These are phyloP conservation scores for Pichia sp. DNA, from an alignment of 1,139 yeast genomes.

Conservation along the genomic window DNA sequence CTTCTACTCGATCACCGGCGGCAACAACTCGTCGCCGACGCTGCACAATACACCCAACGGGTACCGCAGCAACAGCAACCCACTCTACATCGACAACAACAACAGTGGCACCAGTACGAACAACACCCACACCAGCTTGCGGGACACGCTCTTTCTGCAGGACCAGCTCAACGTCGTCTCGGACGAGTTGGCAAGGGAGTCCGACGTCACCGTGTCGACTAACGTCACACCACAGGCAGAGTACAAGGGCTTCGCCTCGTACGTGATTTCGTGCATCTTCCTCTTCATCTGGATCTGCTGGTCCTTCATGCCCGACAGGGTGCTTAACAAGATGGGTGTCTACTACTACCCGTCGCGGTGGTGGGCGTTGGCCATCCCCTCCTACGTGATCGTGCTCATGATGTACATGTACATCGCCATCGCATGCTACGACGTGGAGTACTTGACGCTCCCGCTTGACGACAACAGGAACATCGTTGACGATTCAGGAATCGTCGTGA, in stretches of 20 bases:
- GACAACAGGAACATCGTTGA: slow-evolving; percentile 68
- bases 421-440: slow-evolving; percentile 69
- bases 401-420: slow-evolving; percentile 66
- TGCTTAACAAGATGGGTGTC: slow-evolving; percentile 50
- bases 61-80: not conserved
- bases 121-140: not conserved
- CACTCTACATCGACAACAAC: not conserved
- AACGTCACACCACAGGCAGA: slow-evolving; percentile 67
- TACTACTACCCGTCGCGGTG: slow-evolving; percentile 83
- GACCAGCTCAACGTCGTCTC: slow-evolving; percentile 19
- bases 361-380: slow-evolving; percentile 81
- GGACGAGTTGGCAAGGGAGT: slow-evolving; percentile 66
- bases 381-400: slow-evolving; percentile 66
- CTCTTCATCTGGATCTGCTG: slow-evolving; percentile 58
- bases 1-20: slow-evolving; percentile 24
- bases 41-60: slow-evolving; percentile 6
- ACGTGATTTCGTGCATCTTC: slow-evolving; percentile 53
- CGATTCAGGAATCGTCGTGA: slow-evolving; percentile 53
- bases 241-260: slow-evolving; percentile 77
- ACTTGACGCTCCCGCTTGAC: slow-evolving; percentile 55
- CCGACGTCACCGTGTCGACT: slow-evolving; percentile 72
- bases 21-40: slow-evolving; percentile 25
- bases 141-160: not conserved
- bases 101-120: not conserved
- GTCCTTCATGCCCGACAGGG: slow-evolving; percentile 61